These are phyloP conservation scores for Claviceps sp. DNA, from an alignment of 2,329 filamentous ascomycete genomes.

Conservation along the genomic window DNA sequence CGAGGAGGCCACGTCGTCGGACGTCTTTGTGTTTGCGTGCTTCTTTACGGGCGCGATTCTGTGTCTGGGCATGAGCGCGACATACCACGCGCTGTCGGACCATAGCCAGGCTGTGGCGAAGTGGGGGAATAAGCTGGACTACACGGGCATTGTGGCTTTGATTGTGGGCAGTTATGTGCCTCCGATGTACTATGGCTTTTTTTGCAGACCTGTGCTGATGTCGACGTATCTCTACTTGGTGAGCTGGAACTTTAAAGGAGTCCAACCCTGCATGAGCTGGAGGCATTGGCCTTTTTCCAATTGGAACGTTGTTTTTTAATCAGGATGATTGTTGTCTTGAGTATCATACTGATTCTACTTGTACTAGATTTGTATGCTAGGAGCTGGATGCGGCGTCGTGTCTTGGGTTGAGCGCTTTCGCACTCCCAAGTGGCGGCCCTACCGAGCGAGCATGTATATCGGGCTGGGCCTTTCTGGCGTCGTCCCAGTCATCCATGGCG, in stretches of 20 bases:
- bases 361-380: conserved; percentile 60
- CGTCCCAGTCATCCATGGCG: conserved; percentile 68
- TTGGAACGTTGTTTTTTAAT: too few species aligned
- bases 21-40: conserved; percentile 61
- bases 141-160: conserved; percentile 81
- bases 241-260: conserved; percentile 17
- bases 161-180: conserved; percentile 90
- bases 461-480: conserved; percentile 73
- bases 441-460: conserved; percentile 82
- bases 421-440: conserved; percentile 69
- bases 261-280: too few species aligned
- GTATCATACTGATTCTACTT: background rate
- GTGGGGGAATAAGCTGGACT: conserved; percentile 88
- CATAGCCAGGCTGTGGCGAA: conserved; percentile 67
- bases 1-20: conserved; percentile 42
- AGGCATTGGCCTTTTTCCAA: background rate
- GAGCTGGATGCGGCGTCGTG: conserved; percentile 60
- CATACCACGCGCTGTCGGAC: conserved; percentile 74
- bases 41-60: conserved; percentile 65
- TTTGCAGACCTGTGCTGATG: conserved; percentile 52
- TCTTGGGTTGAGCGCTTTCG: conserved; percentile 75
- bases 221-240: conserved; percentile 64
- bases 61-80: conserved; percentile 70
- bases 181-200: conserved; percentile 77
- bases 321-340: too few species aligned